Base-by-base conservation (phyloP, 1,139 yeast genomes). In the Insectozyma bohioensis region DNA sequence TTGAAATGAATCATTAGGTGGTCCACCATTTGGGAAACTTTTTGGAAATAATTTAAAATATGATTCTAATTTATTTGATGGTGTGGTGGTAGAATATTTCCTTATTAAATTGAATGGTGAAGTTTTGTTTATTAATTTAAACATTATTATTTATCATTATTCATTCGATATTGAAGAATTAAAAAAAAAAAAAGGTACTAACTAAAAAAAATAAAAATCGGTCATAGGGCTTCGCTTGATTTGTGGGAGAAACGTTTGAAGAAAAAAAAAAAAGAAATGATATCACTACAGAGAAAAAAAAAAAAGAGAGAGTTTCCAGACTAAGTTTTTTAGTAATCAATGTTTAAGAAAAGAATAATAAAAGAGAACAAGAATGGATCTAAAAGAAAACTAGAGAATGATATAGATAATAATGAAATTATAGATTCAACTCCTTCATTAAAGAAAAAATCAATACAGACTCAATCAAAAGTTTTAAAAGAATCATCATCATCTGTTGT, bases 11-110 rank as follows among this genome's bases (percentile, higher is more conserved):
- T 80, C 81, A 3, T 52, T 44, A 1, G 88, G 86, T 1, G 94
- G 92, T 2, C 81, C 78, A 0, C 84, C 83, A 2, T 66, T 37
- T 0, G 88, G 85, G 43, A 86, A 81, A 0, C 85, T 77, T 47
- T 72, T 63, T 1, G 97, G 97, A 55, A 92, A 92, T 18, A 85
- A 54, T 17, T 67, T 58, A 53, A 80, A 90, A 36, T 54, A 72
- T 6, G 68, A 61, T 15, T 43, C 14, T n/a, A n/a, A n/a, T n/a
- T n/a, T n/a, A n/a, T 19, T 5, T 14, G 23, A 43, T 3, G 49
- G 31, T 3, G 44, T 25, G 8, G 36, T 33, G 3, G 44, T 27
- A 6, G 36, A 31, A 20, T 32, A 33, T 14, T 13, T 15, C 13
- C 33, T 26, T 25, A 16, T 11, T 9, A 17, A 3, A 20, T 15